These are phyloP conservation scores for Trebouxia sp. DNA, from an alignment of 139 green algal species.

Conservation along the genomic window DNA sequence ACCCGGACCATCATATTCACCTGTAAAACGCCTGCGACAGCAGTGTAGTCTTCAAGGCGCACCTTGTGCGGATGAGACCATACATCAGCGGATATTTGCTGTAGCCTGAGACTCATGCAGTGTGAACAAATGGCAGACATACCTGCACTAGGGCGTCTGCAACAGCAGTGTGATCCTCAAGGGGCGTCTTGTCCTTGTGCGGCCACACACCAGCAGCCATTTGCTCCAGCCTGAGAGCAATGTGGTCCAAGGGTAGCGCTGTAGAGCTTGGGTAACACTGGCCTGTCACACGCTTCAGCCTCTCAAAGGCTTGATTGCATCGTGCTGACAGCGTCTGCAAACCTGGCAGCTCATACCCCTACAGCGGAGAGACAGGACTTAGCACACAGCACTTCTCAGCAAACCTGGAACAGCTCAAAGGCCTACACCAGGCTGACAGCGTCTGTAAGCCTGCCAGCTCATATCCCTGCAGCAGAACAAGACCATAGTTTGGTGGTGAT, in stretches of 20 bases:
- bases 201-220: constrained; percentile 75
- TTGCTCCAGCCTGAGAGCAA: constrained; percentile 75
- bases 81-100: background rate
- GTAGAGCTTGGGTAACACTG: constrained; percentile 62
- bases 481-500: too few species aligned
- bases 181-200: background rate
- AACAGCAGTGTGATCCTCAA: background rate
- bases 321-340: background rate
- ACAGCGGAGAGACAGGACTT: background rate
- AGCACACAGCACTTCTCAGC: too few species aligned
- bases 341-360: background rate
- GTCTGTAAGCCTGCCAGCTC: too few species aligned
- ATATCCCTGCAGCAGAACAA: too few species aligned
- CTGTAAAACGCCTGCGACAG: too few species aligned
- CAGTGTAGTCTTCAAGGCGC: too few species aligned
- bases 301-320: background rate
- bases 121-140: too few species aligned
- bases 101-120: too few species aligned
- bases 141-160: constrained; percentile 21
- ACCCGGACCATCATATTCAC: too few species aligned
- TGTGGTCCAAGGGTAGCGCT: constrained; percentile 64
- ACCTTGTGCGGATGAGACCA: background rate
- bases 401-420: too few species aligned
- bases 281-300: background rate
- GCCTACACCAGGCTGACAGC: too few species aligned